Evolutionary conservation across 2,329 filamentous ascomycete genomes (phyloP).

Genomic region (Cylindrodendrum hubeiense): DNA sequence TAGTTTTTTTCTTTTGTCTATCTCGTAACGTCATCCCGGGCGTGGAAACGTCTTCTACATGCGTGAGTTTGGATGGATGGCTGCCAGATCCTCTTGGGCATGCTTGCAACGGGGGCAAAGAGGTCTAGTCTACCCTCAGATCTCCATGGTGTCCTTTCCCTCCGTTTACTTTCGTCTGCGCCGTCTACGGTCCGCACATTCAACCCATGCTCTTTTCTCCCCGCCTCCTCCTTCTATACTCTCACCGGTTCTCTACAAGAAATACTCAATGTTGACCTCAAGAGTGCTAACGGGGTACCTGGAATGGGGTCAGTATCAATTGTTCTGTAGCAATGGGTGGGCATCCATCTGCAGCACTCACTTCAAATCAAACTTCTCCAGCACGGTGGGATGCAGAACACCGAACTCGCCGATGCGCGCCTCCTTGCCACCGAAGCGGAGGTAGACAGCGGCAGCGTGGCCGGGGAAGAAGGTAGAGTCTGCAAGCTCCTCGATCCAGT

Average conservation of each 20-base stretch:
- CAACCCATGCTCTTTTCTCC: slow-evolving; percentile 12
- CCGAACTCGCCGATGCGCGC: slow-evolving; percentile 89
- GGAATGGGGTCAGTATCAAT: slow-evolving; percentile 34
- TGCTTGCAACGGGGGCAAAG: slow-evolving; percentile 10
- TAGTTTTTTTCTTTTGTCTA: slow-evolving; percentile 42
- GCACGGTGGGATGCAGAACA: slow-evolving; percentile 90
- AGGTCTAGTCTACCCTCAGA: slow-evolving; percentile 11
- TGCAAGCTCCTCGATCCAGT: slow-evolving; percentile 95
- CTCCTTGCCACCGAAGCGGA: slow-evolving; percentile 80
- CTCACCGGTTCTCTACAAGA: slow-evolving; percentile 70
- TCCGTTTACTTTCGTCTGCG: slow-evolving; percentile 5
- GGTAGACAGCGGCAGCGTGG: slow-evolving; percentile 86
- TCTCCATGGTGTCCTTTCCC: slow-evolving; percentile 5
- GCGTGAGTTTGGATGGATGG: slow-evolving; percentile 19
- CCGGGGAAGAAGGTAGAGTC: slow-evolving; percentile 93
- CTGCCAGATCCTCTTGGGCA: slow-evolving; percentile 34
- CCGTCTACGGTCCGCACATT: neutral
- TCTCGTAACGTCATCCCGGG: slow-evolving; percentile 40
- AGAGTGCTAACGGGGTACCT: slow-evolving; percentile 93
- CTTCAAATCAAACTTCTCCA: slow-evolving; percentile 93
- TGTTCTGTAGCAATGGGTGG: slow-evolving; percentile 2
- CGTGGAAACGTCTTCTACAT: slow-evolving; percentile 35
- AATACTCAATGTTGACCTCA: slow-evolving; percentile 94
- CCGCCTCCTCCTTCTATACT: slow-evolving; percentile 27
- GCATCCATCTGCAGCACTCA: slow-evolving; percentile 56